Conservation (phyloP, 2,329 filamentous ascomycete species). For the Arthrinium puccinioides region DNA sequence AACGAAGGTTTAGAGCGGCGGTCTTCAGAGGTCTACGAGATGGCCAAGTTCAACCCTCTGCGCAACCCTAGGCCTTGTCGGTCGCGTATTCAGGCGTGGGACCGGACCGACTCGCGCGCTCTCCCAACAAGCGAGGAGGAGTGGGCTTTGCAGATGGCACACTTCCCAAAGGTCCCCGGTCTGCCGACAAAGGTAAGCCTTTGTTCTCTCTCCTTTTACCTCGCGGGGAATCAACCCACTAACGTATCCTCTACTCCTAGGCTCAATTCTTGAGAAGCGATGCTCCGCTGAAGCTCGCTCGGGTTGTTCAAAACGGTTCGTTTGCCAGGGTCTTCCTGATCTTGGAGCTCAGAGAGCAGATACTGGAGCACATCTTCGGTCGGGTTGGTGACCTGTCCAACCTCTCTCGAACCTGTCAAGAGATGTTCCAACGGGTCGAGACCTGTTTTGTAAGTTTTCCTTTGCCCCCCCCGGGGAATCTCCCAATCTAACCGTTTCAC, state of each 20-base stretch:
- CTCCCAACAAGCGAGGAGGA: neutral
- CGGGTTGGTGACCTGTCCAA: slow-evolving; percentile 14
- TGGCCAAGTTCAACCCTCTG: slow-evolving; percentile 14
- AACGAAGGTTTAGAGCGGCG: too few relatives aligned
- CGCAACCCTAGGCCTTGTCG: slow-evolving; percentile 5
- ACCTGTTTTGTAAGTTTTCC: slow-evolving; percentile 10
- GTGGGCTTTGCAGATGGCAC: neutral
- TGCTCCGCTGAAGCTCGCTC: too few relatives aligned
- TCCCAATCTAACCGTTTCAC: too few relatives aligned
- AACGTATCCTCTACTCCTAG: neutral
- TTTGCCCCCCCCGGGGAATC: neutral
- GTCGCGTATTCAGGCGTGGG: neutral
- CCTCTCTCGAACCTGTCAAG: slow-evolving; percentile 14
- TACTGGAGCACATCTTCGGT: slow-evolving; percentile 5
- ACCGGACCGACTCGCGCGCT: neutral
- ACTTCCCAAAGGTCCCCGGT: slow-evolving; percentile 1
- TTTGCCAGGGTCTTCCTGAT: slow-evolving; percentile 6
- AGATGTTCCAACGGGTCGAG: slow-evolving; percentile 7
- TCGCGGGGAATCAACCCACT: neutral
- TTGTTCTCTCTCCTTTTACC: neutral
- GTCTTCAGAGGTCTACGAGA: too few relatives aligned
- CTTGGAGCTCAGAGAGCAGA: slow-evolving; percentile 9
- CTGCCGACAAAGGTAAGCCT: slow-evolving; percentile 3
- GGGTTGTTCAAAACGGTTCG: too few relatives aligned
- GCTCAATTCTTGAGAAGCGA: too few relatives aligned